Conservation (phyloP, 225 moss, liverwort and hornwort genomes). For the Bryoerythrophyllum caledonicum region DNA sequence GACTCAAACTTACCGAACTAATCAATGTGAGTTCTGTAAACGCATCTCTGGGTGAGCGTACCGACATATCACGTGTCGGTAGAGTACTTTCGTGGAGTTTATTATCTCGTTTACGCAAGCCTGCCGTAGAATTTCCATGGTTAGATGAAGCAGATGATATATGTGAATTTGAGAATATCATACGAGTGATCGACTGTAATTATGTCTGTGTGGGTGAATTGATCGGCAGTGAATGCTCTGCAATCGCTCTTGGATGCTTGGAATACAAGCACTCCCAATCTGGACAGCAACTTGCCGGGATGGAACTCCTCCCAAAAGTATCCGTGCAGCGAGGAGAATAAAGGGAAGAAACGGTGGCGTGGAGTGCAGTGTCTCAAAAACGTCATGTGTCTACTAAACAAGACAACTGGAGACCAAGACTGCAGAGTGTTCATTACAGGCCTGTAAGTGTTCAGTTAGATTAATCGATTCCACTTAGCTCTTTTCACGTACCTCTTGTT, state of each 20-base stretch:
- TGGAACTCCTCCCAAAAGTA: rapidly evolving
- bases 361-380: constrained; percentile 18
- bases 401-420: rapidly evolving
- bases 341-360: not conserved
- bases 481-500: not conserved
- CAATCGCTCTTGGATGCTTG: not conserved
- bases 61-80: too few relatives aligned
- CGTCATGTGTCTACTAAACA: not conserved
- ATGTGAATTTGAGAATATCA: too few relatives aligned
- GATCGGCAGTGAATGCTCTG: constrained; percentile 11
- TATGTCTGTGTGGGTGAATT: not conserved
- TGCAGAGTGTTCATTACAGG: not conserved
- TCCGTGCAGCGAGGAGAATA: not conserved
- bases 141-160: too few relatives aligned
- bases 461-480: not conserved
- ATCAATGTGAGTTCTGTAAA: too few relatives aligned
- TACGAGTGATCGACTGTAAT: too few relatives aligned
- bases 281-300: constrained; percentile 22
- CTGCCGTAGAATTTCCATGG: too few relatives aligned
- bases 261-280: not conserved
- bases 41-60: too few relatives aligned
- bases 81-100: too few relatives aligned
- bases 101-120: too few relatives aligned
- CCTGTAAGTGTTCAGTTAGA: constrained; percentile 6
- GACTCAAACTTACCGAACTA: too few relatives aligned